Evolutionary conservation across 495 filamentous ascomycete species (phyloP), one percentile per base, ranked within the genome.

Genomic region (Xylaria sp.): DNA sequence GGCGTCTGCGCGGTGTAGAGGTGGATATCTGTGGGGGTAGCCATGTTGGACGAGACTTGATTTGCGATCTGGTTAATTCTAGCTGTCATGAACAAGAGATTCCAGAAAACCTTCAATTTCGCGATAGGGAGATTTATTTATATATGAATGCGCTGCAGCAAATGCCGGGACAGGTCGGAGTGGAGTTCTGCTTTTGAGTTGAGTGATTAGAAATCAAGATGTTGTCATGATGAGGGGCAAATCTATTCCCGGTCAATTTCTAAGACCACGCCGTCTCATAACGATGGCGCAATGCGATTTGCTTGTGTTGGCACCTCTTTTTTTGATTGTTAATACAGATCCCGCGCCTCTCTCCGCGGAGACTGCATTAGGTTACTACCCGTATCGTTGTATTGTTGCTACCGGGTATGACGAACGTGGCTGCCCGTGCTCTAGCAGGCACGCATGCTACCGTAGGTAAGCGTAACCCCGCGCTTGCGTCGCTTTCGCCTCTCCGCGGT

Each of bases 1-100:
- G 91, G 91, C 11, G 91, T 93, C 76, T 87, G 84, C 0, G 85
- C 81, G 35, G 85, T 89, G 76, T 88, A 86, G n/a, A 86, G 76
- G 67, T 83, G 80, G 69, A 86, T 83, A 57, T 83, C 76, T 0
- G 80, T 74, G 4, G 72, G 44, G 55, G 43, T 69, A 19, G 76
- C 72, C 76, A 78, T 78, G 0, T 69, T 75, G 68, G 35, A 31
- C 6, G 59, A 37, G 61, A 72, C 17, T n/a, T 71, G 57, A 35
- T 64, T 68, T 69, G 62, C 63, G 26, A 78, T 73, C 65, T 74
- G 71, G n/a, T 44, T 53, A 11, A 74, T 53, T 72, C 70, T 72
- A 66, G 46, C 68, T 74, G 74, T 71, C 61, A 74, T 73, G 55
- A 53, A 52, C 61, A 4, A 35, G 15, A 41, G 19, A 48, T 71